Evolutionary conservation across 140 eudicot genomes (phyloP).

Genomic region (Flaveria floridana): DNA sequence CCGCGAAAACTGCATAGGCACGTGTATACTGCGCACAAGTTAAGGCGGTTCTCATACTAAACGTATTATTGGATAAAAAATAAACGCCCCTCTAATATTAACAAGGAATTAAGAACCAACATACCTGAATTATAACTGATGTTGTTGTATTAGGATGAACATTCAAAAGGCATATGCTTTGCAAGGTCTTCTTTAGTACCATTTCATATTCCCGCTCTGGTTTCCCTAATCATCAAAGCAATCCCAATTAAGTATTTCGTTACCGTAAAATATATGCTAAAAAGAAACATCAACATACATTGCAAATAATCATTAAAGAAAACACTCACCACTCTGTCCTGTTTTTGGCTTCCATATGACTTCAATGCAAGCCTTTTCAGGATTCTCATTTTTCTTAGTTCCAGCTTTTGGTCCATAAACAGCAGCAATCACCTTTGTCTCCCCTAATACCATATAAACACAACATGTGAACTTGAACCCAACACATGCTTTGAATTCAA

Average conservation of each 20-base stretch:
- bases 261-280: background rate
- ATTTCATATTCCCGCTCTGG: constrained; percentile 85
- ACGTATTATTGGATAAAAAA: background rate
- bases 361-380: constrained; percentile 85
- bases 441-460: constrained; percentile 47
- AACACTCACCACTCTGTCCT: constrained; percentile 69
- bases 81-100: no score
- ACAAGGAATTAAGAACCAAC: constrained; percentile 7
- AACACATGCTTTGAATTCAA: background rate
- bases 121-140: constrained; percentile 77
- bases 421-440: constrained; percentile 79
- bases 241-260: background rate
- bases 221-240: constrained; percentile 54
- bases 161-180: constrained; percentile 74
- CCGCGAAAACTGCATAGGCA: no score
- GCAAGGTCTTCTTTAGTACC: constrained; percentile 80
- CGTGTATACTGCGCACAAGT: no score
- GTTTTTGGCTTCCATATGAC: constrained; percentile 92
- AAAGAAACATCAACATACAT: background rate
- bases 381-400: constrained; percentile 86
- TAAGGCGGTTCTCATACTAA: background rate
- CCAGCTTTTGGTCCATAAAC: constrained; percentile 98
- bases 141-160: constrained; percentile 90
- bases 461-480: background rate
- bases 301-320: background rate